These are phyloP conservation scores for Glebionis coronaria DNA, from an alignment of 129 eudicot genomes.

Conservation along the genomic window DNA sequence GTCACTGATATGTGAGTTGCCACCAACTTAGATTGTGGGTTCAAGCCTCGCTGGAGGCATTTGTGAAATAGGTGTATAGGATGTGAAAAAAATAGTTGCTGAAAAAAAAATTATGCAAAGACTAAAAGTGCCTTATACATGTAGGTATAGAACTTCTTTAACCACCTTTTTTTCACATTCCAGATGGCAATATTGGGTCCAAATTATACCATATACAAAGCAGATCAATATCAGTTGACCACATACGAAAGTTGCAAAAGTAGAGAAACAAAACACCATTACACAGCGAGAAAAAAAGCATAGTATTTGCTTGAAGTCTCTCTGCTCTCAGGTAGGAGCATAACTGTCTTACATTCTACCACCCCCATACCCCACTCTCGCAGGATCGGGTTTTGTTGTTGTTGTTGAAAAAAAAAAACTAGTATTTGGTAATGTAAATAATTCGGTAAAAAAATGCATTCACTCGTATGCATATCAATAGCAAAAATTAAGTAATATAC, in stretches of 20 bases:
- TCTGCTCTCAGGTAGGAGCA: no score
- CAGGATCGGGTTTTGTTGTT: no score
- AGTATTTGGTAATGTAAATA: background rate
- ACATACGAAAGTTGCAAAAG: background rate
- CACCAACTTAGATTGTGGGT: no score
- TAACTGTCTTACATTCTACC: no score
- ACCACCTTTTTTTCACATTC: no score
- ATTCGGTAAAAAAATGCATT: background rate
- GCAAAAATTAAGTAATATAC: background rate
- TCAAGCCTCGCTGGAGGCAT: no score
- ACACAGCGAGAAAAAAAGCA: background rate
- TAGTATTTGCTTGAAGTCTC: no score
- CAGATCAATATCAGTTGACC: background rate
- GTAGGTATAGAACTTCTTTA: no score
- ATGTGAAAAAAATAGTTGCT: no score
- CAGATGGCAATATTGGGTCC: background rate
- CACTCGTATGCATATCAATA: background rate
- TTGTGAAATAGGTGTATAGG: no score
- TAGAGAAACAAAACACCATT: background rate
- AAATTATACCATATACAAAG: background rate
- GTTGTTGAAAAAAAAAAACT: background rate
- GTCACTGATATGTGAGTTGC: no score
- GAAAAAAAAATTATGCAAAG: background rate
- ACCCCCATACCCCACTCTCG: no score
- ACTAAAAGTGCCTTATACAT: conserved; percentile 4